Evolutionary conservation across 1,284 basidiomycete species (phyloP), one percentile per base, ranked within the genome.

Genomic region (Boletus sp.): DNA sequence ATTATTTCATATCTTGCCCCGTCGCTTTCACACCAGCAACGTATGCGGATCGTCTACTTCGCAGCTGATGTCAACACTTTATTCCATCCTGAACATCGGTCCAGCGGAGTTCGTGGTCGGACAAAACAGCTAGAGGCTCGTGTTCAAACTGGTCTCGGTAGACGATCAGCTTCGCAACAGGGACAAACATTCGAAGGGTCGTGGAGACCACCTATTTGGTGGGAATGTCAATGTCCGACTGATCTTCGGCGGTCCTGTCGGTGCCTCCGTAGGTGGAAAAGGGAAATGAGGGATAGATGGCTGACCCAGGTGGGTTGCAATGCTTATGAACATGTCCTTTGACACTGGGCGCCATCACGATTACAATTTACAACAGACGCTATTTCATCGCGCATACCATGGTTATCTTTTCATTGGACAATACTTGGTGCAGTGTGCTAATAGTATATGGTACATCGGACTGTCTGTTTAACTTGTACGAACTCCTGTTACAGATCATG

Each of bases 1-100:
- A 77, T 83, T 37, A 72, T 87, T 16, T 77, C 80, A 8, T 76
- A 78, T 59, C 65, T 84, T 23, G 76, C 81, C 1, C 83, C 82
- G 8, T 68, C 66, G 0, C 73, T 88, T 26, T 84, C 82, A 5
- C 56, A 72, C 13, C 59, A 69, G 2, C 84, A 88, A 56, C 75
- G 74, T 16, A 66, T 77, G 44, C 76, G 75, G 14, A 73, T 88
- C 17, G 76, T 74, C 56, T 61, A 64, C 29, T 84, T 77, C 49
- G 82, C 82, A 5, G 69, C 77, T 0, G 71, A 74, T 17, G 50
- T 64, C 0, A 46, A 65, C 2, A 86, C 84, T 0, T 71, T 88
- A 5, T 80, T 78, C 9, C 66, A 64, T 7, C 57, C 70, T 14
- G 35, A 49, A 19, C 16, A 8, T n/a, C 49, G 25, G 33, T 46